These are phyloP conservation scores for Echria macrotheca DNA, from an alignment of 495 filamentous ascomycete species.

Conservation along the genomic window DNA sequence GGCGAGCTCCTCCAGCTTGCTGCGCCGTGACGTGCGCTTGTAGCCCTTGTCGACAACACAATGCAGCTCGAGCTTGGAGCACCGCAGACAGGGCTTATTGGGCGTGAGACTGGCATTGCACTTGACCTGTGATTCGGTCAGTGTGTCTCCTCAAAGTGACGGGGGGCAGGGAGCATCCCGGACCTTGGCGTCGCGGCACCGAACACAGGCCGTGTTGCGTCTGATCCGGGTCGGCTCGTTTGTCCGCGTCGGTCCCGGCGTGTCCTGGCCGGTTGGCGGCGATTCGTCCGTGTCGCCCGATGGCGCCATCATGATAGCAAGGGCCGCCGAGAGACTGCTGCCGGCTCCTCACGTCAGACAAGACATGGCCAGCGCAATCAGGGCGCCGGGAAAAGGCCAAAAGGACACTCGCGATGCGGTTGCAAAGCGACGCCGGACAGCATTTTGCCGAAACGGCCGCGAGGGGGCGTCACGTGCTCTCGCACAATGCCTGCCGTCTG, in stretches of 20 bases:
- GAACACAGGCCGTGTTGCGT: slow-evolving; percentile 39
- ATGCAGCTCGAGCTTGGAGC: slow-evolving; percentile 38
- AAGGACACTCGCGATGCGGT: no score
- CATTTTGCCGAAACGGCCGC: slow-evolving; percentile 15
- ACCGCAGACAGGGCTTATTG: slow-evolving; percentile 36
- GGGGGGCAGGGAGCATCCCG: background rate
- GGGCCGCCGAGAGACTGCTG: background rate
- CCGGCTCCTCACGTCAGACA: slow-evolving; percentile 6
- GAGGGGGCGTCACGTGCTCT: background rate
- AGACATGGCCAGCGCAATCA: background rate
- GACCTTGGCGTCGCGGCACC: slow-evolving; percentile 41
- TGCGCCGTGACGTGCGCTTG: slow-evolving; percentile 38
- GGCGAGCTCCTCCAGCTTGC: slow-evolving; percentile 42
- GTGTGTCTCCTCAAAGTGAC: background rate
- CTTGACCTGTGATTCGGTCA: slow-evolving; percentile 28
- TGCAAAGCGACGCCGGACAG: no score
- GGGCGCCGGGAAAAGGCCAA: slow-evolving; percentile 1
- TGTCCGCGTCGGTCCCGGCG: slow-evolving; percentile 17
- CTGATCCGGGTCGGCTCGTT: slow-evolving; percentile 26
- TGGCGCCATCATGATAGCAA: slow-evolving; percentile 3
- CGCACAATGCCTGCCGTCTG: no score
- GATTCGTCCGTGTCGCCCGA: slow-evolving; percentile 6
- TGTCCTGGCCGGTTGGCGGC: slow-evolving; percentile 6
- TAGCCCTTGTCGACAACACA: slow-evolving; percentile 44
- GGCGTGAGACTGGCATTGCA: slow-evolving; percentile 39